Conservation (phyloP, 345 rosid species). For the Adansonia digitata region DNA sequence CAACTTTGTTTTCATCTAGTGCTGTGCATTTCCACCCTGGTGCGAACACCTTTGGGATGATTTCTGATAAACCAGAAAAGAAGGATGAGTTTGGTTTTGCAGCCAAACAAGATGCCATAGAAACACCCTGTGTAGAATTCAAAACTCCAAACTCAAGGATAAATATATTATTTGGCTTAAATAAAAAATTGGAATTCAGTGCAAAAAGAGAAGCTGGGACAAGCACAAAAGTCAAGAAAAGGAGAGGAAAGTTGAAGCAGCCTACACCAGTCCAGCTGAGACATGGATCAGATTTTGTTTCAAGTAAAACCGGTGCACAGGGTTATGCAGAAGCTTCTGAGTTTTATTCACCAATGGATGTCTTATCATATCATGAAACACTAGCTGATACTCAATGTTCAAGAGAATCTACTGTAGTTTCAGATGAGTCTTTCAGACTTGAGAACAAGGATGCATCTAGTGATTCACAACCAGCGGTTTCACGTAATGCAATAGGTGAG, state of each 20-base stretch:
- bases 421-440: slow-evolving; percentile 47
- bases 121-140: slow-evolving; percentile 44
- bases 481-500: slow-evolving; percentile 43
- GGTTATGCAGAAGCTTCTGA: slow-evolving; percentile 53
- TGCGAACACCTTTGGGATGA: slow-evolving; percentile 18
- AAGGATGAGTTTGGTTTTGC: slow-evolving; percentile 26
- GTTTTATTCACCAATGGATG: slow-evolving; percentile 78
- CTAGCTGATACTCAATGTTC: slow-evolving; percentile 30
- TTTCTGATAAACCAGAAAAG: slow-evolving; percentile 17
- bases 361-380: slow-evolving; percentile 56
- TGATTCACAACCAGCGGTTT: slow-evolving; percentile 30
- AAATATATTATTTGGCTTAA: slow-evolving; percentile 36
- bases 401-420: slow-evolving; percentile 51
- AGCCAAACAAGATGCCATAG: slow-evolving; percentile 26
- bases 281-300: slow-evolving; percentile 49
- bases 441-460: slow-evolving; percentile 27
- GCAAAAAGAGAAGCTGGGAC: slow-evolving; percentile 45
- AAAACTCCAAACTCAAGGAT: slow-evolving; percentile 46
- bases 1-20: slow-evolving; percentile 22
- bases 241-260: slow-evolving; percentile 60
- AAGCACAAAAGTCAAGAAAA: slow-evolving; percentile 47
- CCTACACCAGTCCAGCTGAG: slow-evolving; percentile 46
- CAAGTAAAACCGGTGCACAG: slow-evolving; percentile 30
- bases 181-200: slow-evolving; percentile 50
- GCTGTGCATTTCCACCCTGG: not conserved